Evolutionary conservation across 2,329 filamentous ascomycete genomes (phyloP).

Genomic region (Trichoderma afroharzianum): DNA sequence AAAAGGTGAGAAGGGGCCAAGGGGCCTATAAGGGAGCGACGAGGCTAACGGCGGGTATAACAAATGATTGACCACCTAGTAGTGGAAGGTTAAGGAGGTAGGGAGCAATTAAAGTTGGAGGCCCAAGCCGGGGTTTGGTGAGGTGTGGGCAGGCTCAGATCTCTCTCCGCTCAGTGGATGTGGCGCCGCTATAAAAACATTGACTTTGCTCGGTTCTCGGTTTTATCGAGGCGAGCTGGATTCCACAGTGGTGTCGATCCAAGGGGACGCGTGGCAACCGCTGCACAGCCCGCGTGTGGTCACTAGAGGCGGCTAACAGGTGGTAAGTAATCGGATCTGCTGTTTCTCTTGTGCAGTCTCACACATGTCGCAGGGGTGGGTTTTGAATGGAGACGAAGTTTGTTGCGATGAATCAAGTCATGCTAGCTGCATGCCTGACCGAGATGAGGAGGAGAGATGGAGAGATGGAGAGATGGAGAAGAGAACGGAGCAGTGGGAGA

Average conservation of each 20-base stretch:
- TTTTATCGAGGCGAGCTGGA: neutral
- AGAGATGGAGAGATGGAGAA: neutral
- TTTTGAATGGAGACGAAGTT: neutral
- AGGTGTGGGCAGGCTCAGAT: slow-evolving; percentile 6
- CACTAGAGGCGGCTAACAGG: neutral
- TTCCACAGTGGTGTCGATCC: neutral
- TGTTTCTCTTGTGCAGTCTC: neutral
- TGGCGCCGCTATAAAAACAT: neutral
- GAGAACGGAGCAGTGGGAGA: neutral
- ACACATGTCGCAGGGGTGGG: neutral
- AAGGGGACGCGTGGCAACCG: slow-evolving; percentile 5
- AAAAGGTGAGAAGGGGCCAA: neutral
- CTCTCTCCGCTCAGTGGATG: slow-evolving; percentile 13
- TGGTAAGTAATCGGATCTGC: neutral
- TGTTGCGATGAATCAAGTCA: neutral
- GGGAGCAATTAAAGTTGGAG: neutral
- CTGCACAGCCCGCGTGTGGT: neutral
- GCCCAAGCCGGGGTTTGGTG: neutral
- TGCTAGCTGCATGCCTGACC: neutral
- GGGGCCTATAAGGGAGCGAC: neutral
- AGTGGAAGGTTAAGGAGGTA: neutral
- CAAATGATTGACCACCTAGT: neutral
- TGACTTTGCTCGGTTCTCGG: neutral
- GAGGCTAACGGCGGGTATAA: neutral
- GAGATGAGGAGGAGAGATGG: neutral